Evolutionary conservation across 805 yeast genomes (phyloP).

Genomic region (Kurtzmaniella cleridarum): DNA sequence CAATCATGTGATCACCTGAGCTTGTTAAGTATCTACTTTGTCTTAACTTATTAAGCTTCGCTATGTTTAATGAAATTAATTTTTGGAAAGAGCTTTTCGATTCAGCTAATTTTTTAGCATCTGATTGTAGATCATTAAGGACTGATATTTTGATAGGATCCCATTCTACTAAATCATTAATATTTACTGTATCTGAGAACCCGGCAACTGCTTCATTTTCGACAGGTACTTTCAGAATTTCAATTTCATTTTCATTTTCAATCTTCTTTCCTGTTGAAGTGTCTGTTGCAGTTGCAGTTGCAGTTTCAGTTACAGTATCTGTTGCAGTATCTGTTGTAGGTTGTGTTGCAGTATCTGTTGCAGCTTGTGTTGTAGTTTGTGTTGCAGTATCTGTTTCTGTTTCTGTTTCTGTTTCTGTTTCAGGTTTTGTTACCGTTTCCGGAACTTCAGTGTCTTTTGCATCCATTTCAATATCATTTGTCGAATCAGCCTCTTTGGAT

Average conservation of each 20-base stretch:
- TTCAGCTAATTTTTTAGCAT: slow-evolving; percentile 14
- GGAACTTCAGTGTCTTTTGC: slow-evolving; percentile 15
- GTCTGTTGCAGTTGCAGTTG: too few relatives aligned
- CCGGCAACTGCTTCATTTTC: slow-evolving; percentile 5
- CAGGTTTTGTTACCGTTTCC: background rate
- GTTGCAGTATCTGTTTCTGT: slow-evolving; percentile 6
- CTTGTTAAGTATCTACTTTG: slow-evolving; percentile 33
- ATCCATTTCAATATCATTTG: slow-evolving; percentile 11
- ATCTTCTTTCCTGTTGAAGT: slow-evolving; percentile 1
- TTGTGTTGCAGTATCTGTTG: slow-evolving; percentile 5
- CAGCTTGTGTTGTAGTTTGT: slow-evolving; percentile 1
- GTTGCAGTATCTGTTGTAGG: slow-evolving; percentile 11
- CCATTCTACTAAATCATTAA: slow-evolving; percentile 29
- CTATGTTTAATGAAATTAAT: slow-evolving; percentile 25
- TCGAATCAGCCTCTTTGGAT: slow-evolving; percentile 12
- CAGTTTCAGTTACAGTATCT: slow-evolving; percentile 4
- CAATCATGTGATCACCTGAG: slow-evolving; percentile 16
- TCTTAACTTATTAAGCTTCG: slow-evolving; percentile 34
- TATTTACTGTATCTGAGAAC: slow-evolving; percentile 14
- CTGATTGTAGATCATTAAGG: slow-evolving; percentile 20
- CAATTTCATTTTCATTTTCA: slow-evolving; percentile 5
- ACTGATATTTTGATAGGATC: slow-evolving; percentile 26
- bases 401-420: slow-evolving; percentile 3
- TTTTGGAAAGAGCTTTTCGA: slow-evolving; percentile 30
- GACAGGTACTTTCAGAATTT: slow-evolving; percentile 1